Conservation (phyloP, 345 rosid species). For the Odontarrhena argentea region DNA sequence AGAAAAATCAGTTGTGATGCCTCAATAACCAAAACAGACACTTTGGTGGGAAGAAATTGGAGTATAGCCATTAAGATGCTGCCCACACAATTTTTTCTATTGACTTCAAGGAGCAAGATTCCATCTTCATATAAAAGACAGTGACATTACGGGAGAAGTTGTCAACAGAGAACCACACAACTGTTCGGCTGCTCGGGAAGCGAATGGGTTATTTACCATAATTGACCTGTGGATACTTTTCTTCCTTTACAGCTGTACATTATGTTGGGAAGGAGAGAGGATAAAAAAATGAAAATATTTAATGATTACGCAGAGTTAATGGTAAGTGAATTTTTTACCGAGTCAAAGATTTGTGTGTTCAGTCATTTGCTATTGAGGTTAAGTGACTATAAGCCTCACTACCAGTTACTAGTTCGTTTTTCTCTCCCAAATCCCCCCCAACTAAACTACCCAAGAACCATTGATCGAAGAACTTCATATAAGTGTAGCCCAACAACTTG, state of each 20-base stretch:
- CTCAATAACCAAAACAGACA: too few species aligned
- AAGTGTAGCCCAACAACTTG: not conserved
- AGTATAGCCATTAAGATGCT: too few species aligned
- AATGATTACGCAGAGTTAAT: too few species aligned
- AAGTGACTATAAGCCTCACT: not conserved
- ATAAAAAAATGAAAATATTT: too few species aligned
- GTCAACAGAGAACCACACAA: slow-evolving; percentile 20
- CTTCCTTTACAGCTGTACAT: too few species aligned
- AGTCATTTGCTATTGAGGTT: not conserved
- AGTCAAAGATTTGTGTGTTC: too few species aligned
- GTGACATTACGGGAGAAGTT: not conserved
- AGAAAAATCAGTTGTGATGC: too few species aligned
- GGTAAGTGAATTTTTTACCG: too few species aligned
- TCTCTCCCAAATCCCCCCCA: not conserved
- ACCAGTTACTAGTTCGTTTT: not conserved
- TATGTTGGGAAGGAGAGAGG: too few species aligned
- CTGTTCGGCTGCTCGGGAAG: too few species aligned
- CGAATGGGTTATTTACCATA: too few species aligned
- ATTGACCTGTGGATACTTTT: too few species aligned
- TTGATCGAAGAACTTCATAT: not conserved
- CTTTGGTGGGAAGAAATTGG: not conserved
- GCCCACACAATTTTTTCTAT: slow-evolving; percentile 43
- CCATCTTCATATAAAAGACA: slow-evolving; percentile 60
- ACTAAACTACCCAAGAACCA: slow-evolving; percentile 2
- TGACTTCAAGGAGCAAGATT: slow-evolving; percentile 90